Evolutionary conservation across 2,329 filamentous ascomycete species (phyloP).

Genomic region (Ceratocystis ficicola): DNA sequence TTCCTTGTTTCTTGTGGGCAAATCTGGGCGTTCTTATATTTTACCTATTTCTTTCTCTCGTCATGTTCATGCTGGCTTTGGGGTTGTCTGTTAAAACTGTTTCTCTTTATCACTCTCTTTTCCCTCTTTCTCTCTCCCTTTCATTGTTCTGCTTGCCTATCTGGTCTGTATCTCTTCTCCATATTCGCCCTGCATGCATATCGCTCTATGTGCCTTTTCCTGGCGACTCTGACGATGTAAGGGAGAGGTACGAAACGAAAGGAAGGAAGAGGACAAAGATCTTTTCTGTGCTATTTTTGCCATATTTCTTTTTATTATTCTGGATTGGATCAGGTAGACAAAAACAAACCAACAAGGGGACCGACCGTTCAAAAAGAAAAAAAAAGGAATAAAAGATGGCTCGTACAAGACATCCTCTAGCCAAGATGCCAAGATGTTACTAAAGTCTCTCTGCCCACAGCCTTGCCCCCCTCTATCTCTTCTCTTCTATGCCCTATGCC

Average conservation of each 20-base stretch:
- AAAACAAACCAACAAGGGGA: background rate
- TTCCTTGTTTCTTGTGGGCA: conserved; percentile 16
- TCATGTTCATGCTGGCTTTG: conserved; percentile 20
- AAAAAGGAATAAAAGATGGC: background rate
- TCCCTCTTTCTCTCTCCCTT: background rate
- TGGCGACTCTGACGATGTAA: background rate
- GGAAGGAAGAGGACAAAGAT: background rate
- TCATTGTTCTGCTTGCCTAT: too few relatives aligned
- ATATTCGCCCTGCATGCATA: conserved; percentile 22
- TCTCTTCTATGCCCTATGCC: background rate
- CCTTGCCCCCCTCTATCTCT: background rate
- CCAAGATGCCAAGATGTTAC: background rate
- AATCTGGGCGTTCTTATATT: conserved; percentile 12
- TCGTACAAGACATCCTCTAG: background rate
- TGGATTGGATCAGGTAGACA: conserved; percentile 4
- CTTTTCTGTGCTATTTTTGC: background rate
- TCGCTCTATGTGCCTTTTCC: background rate
- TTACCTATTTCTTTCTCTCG: conserved; percentile 2
- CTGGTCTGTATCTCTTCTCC: background rate
- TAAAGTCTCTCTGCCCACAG: background rate
- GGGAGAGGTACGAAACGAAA: background rate
- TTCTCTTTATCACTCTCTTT: conserved; percentile 3
- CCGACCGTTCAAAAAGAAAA: background rate
- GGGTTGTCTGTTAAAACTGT: conserved; percentile 14
- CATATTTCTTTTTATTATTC: background rate